Base-by-base conservation (phyloP, 805 yeast genomes). In the Candida pseudofarinosa region DNA sequence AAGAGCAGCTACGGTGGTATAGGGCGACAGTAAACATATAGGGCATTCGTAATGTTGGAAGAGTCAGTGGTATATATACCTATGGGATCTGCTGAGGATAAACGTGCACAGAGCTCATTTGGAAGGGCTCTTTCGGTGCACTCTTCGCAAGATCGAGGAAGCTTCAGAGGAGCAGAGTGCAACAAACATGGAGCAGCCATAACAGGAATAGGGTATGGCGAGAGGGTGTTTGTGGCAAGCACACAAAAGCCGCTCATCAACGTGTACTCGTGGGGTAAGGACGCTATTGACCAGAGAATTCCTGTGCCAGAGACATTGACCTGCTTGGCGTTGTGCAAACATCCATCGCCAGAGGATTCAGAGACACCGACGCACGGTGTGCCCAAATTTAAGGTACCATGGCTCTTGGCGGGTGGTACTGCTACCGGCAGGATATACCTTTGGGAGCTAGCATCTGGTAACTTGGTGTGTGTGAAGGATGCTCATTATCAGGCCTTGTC, bases 381-480 rank as follows among this genome's bases (percentile, higher is more conserved):
- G 5, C 73, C 80, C 4, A 62, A 56, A 36, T 76, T 71, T 56
- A 65, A 77, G 47, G 55, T 74, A 32, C 84, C 85, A 16, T 83
- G 85, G 74, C 57, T 86, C 33, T 61, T 93, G 19, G 83, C 80
- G 4, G 95, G 84, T 35, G 89, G 91, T 46, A 74, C 93, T 41
- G 58, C 69, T 45, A 56, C 83, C n/a, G 98, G 98, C 10, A 77
- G 81, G 50, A 48, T 93, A 13, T 85, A 85, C 56, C 61, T 90
- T 1, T 91, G 98, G 98, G 96, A 88, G 53, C 57, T 90, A 40
- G 62, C 73, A 7, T 83, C 93, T 1, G 98, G 98, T 0, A 63
- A 78, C 18, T 69, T 93, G 37, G 55, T 90, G 18, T 70, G 77
- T 37, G 95, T 80, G 3, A 80, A 79, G 55, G 90, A 86, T 39